phyloP scores from a whole-genome alignment of 768 basidiomycete species.

The Boletellus emodensis region DNA sequence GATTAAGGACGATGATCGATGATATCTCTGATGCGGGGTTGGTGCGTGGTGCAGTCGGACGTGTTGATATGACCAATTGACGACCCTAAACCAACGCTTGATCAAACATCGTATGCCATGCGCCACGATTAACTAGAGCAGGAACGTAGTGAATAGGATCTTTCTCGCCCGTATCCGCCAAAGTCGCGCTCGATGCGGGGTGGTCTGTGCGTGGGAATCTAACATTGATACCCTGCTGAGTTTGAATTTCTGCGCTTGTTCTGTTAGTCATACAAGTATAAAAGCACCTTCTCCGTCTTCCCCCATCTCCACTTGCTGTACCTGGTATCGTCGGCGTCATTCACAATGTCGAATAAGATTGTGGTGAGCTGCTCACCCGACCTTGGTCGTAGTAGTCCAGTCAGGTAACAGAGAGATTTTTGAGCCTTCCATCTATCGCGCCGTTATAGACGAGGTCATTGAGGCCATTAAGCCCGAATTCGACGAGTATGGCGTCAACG shows the following conservation, averaged over 20 bases:
- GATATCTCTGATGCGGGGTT: too few relatives aligned
- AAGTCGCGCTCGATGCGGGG: too few relatives aligned
- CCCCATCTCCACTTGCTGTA: conserved; percentile 33
- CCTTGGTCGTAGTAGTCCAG: conserved; percentile 53
- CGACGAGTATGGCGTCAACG: conserved; percentile 92
- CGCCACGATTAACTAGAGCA: too few relatives aligned
- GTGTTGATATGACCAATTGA: too few relatives aligned
- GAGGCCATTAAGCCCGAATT: conserved; percentile 85
- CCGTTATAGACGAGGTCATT: conserved; percentile 97
- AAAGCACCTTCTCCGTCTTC: conserved; percentile 34
- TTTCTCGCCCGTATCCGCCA: too few relatives aligned
- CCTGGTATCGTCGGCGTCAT: conserved; percentile 26
- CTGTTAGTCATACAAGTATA: conserved; percentile 36
- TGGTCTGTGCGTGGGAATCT: conserved; percentile 49
- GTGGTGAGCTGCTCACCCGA: conserved; percentile 87
- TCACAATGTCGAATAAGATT: conserved; percentile 92
- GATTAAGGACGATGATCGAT: too few relatives aligned
- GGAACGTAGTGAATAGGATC: too few relatives aligned
- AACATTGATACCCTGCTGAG: conserved; percentile 33
- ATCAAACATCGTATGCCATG: too few relatives aligned
- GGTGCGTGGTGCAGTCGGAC: too few relatives aligned
- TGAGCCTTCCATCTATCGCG: conserved; percentile 89
- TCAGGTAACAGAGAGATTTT: conserved; percentile 48
- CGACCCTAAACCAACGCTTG: too few relatives aligned
- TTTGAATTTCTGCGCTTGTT: conserved; percentile 40